Conservation (phyloP, 1,284 basidiomycete genomes). For the Coniferiporia weirii region DNA sequence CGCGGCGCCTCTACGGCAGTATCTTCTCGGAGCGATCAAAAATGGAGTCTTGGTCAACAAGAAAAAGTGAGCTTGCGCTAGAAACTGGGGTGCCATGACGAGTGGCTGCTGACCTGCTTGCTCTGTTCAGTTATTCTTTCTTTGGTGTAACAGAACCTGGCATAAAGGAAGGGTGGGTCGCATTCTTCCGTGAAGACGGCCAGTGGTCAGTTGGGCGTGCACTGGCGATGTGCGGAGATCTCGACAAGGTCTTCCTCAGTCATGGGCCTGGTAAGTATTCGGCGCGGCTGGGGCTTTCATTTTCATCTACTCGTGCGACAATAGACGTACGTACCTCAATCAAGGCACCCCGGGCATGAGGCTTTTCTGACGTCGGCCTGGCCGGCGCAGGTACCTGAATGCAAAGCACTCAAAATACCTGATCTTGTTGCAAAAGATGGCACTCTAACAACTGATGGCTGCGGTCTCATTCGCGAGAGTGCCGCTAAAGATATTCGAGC, state of each 20-base stretch:
- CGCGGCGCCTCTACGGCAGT: neutral
- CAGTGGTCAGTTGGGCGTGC: slow-evolving; percentile 20
- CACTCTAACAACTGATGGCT: slow-evolving; percentile 24
- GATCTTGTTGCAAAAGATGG: slow-evolving; percentile 23
- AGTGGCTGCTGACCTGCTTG: neutral
- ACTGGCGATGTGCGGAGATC: slow-evolving; percentile 21
- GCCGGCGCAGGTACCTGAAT: slow-evolving; percentile 16
- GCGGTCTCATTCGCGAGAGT: slow-evolving; percentile 24
- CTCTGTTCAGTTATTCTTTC: neutral
- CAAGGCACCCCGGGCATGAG: neutral
- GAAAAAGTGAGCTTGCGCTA: neutral
- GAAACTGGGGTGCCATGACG: neutral
- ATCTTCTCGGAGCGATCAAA: neutral
- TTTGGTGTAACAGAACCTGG: slow-evolving; percentile 25
- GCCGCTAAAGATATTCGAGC: slow-evolving; percentile 19
- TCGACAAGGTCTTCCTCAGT: slow-evolving; percentile 21
- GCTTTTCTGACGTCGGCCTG: neutral
- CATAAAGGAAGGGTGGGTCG: slow-evolving; percentile 22
- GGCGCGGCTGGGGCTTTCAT: slow-evolving; percentile 25
- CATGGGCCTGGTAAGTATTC: slow-evolving; percentile 26
- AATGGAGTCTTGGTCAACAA: neutral
- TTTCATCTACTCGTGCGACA: slow-evolving; percentile 22
- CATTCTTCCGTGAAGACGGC: slow-evolving; percentile 22
- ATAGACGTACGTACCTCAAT: slow-evolving; percentile 11
- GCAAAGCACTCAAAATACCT: slow-evolving; percentile 14